Conservation (phyloP, 176 grass and related monocot genomes). For the Avena atlantica region DNA sequence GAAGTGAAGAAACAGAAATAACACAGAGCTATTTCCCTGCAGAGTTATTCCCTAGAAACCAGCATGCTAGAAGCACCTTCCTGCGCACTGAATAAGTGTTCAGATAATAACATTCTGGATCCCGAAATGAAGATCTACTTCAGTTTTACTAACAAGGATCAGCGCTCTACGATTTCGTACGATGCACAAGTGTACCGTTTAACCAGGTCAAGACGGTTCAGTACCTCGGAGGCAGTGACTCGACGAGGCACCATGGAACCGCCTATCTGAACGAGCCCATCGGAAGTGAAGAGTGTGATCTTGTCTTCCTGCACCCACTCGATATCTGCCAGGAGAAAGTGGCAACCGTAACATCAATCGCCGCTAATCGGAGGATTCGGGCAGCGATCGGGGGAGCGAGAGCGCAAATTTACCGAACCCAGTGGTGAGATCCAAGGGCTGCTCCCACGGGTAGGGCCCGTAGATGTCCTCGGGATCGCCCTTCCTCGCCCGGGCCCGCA, state of each 20-base stretch:
- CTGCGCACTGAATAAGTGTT: not conserved
- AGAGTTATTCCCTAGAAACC: not conserved
- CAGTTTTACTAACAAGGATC: not conserved
- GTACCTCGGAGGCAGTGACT: constrained; percentile 66
- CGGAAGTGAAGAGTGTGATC: constrained; percentile 89
- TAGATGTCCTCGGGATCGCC: constrained; percentile 71
- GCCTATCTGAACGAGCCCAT: constrained; percentile 89
- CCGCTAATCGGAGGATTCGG: not conserved
- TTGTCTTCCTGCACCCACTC: constrained; percentile 86
- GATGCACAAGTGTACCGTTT: not conserved
- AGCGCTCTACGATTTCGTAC: not conserved
- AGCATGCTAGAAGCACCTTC: not conserved
- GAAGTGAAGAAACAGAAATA: not conserved
- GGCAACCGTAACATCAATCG: not conserved
- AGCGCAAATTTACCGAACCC: constrained; percentile 32
- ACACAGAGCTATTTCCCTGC: not conserved
- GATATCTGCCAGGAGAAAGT: constrained; percentile 51
- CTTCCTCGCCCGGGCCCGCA: constrained; percentile 58
- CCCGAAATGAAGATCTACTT: not conserved
- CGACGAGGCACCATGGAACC: constrained; percentile 74
- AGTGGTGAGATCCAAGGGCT: constrained; percentile 52
- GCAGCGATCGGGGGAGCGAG: not conserved
- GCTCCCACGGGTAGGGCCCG: constrained; percentile 94
- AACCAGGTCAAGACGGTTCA: not conserved
- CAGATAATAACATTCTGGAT: not conserved